These are phyloP conservation scores for Sphaerosporella brunnea DNA, from an alignment of 495 filamentous ascomycete species.

Conservation along the genomic window DNA sequence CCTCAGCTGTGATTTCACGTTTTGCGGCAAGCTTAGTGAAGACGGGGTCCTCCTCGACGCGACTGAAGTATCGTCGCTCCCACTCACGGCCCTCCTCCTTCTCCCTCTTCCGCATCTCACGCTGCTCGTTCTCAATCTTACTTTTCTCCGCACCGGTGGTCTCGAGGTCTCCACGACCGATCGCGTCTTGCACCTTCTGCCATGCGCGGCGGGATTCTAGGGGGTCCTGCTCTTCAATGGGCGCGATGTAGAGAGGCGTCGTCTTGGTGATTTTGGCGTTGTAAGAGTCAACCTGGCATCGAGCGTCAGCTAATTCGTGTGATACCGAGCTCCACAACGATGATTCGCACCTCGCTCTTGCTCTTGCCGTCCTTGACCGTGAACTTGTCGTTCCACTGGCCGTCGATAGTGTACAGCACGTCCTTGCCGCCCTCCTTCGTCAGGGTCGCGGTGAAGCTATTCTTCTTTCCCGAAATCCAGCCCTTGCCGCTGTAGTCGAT, in stretches of 20 bases:
- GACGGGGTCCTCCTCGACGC: slow-evolving; percentile 33
- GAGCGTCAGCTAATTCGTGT: background rate
- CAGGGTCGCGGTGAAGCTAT: slow-evolving; percentile 63
- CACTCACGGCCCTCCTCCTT: slow-evolving; percentile 60
- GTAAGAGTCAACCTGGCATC: slow-evolving; percentile 43
- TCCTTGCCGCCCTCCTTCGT: slow-evolving; percentile 59
- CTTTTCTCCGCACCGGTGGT: slow-evolving; percentile 57
- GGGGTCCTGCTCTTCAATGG: slow-evolving; percentile 64
- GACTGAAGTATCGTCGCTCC: slow-evolving; percentile 68
- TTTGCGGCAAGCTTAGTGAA: slow-evolving; percentile 41
- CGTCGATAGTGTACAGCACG: slow-evolving; percentile 66
- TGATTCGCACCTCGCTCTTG: slow-evolving; percentile 37
- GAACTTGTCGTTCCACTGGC: slow-evolving; percentile 81
- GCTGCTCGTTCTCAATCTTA: slow-evolving; percentile 80
- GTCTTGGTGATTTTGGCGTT: slow-evolving; percentile 42
- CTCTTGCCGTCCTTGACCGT: slow-evolving; percentile 52
- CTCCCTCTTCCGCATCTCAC: slow-evolving; percentile 66
- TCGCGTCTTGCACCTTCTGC: slow-evolving; percentile 64
- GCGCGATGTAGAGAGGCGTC: slow-evolving; percentile 52
- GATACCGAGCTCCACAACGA: background rate
- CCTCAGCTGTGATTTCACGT: slow-evolving; percentile 46
- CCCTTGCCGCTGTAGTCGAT: slow-evolving; percentile 86
- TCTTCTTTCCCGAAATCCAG: slow-evolving; percentile 90
- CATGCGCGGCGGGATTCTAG: slow-evolving; percentile 81
- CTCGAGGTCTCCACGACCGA: slow-evolving; percentile 68